Evolutionary conservation across 2,329 filamentous ascomycete species (phyloP).

Genomic region (Neofusicoccum cordaticola): DNA sequence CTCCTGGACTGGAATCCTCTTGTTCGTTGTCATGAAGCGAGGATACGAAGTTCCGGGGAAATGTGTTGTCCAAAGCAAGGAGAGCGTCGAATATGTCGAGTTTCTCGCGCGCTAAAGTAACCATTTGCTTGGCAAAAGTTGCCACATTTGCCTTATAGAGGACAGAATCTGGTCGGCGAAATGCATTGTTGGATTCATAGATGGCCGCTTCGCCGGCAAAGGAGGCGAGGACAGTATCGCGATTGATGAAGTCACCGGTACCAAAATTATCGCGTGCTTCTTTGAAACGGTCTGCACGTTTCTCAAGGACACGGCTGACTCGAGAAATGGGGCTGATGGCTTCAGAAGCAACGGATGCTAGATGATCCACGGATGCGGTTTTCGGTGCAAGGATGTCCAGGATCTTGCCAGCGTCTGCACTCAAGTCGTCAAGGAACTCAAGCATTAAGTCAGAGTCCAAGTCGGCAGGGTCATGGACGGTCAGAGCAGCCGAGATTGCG

Average conservation of each 20-base stretch:
- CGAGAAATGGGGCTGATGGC: conserved; percentile 33
- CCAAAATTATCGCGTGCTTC: conserved; percentile 37
- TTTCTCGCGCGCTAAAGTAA: conserved; percentile 27
- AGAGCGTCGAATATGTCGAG: conserved; percentile 31
- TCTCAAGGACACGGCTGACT: conserved; percentile 11
- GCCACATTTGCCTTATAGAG: conserved; percentile 47
- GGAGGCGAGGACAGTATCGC: background rate
- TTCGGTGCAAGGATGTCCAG: conserved; percentile 31
- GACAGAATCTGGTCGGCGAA: conserved; percentile 37
- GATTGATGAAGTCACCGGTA: conserved; percentile 41
- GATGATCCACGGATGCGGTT: background rate
- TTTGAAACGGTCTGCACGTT: conserved; percentile 31
- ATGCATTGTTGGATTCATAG: conserved; percentile 12
- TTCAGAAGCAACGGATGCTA: background rate
- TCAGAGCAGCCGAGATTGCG: conserved; percentile 41
- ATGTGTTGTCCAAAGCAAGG: conserved; percentile 32
- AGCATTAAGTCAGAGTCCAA: conserved; percentile 43
- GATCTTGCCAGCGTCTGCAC: conserved; percentile 28
- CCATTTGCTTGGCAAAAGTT: conserved; percentile 39
- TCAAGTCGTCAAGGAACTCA: conserved; percentile 40
- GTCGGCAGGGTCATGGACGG: conserved; percentile 19
- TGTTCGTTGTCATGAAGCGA: conserved; percentile 21
- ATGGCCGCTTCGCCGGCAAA: background rate
- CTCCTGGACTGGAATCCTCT: conserved; percentile 27
- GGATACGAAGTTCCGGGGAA: conserved; percentile 35